These are phyloP conservation scores for Marasmius fiardii DNA, from an alignment of 1,284 basidiomycete genomes.

Conservation along the genomic window DNA sequence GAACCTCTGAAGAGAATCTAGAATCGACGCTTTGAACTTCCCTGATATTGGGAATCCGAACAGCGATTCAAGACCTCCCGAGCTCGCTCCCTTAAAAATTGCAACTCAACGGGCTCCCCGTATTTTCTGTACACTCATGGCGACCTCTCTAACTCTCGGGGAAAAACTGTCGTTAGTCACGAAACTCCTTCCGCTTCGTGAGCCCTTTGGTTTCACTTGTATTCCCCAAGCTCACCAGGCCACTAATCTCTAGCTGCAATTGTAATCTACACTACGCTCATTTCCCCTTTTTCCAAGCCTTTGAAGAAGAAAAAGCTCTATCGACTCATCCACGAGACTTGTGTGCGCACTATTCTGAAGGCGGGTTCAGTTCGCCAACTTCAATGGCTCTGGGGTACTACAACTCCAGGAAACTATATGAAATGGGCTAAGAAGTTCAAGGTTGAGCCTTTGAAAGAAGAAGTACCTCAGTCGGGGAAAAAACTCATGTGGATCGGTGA, in stretches of 20 bases:
- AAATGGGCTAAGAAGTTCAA: conserved; percentile 25
- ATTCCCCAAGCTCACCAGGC: neutral
- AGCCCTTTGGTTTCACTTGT: neutral
- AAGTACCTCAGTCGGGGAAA: neutral
- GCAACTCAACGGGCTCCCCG: too few relatives aligned
- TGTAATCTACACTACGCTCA: neutral
- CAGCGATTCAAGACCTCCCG: too few relatives aligned
- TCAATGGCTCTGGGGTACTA: conserved; percentile 2
- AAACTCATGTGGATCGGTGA: conserved; percentile 34
- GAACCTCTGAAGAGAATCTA: too few relatives aligned
- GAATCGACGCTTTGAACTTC: too few relatives aligned
- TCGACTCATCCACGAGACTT: conserved; percentile 2
- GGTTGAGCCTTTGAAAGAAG: conserved; percentile 19
- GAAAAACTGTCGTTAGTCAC: neutral
- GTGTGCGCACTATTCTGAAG: neutral
- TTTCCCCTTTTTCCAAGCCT: conserved; percentile 6
- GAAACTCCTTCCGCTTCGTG: neutral
- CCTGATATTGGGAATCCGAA: too few relatives aligned
- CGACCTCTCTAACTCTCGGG: too few relatives aligned
- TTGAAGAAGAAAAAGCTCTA: conserved; percentile 4
- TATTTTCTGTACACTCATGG: too few relatives aligned
- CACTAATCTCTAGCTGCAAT: neutral
- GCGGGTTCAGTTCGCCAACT: neutral
- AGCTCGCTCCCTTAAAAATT: too few relatives aligned
- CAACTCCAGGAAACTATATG: conserved; percentile 11